Evolutionary conservation across 2,329 filamentous ascomycete species (phyloP), one percentile per base, ranked within the genome.

Genomic region (Calonectria pauciramosa): DNA sequence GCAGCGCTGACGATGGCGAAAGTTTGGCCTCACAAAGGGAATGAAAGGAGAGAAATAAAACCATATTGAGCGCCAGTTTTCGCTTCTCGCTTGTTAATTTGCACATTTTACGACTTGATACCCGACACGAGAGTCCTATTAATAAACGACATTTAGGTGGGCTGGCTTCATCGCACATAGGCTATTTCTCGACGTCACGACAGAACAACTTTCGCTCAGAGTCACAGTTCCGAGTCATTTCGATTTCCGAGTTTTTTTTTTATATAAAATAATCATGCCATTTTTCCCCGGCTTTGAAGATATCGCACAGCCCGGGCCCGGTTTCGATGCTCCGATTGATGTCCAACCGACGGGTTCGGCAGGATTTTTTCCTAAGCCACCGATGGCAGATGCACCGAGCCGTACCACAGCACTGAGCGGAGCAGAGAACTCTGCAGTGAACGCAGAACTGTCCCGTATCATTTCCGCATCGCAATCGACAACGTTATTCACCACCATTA

Each of bases 401-500:
- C 16, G 60, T 4, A 6, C 56, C 28, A 34, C 71, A 28, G 34
- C 60, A 7, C 10, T 44, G 11, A 49, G 34, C 20, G 34, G 51
- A 1, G 7, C 26, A 14, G 41, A 70, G 18, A 73, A 71, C 34
- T 9, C 69, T 6, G 63, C 71, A 32, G 41, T 80, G 7, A 72
- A 79, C n/a, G 66, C 72, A 38, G 73, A 80, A 70, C 52, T 80
- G 18, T 81, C 79, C 0, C 76, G 77, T 5, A 64, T 81, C 28
- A 75, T 81, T 8, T 80, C 77, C 4, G 79, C 79, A 1, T 56
- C 72, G 10, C 78, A 80, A 60, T 65, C 73, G 20, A 81, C 79
- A 1, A 80, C 79, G 9, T 71, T 80, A 7, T 80, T 77, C 34
- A 80, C 79, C 2, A 67, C 79, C 1, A 80, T 80, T 32, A 74